Conservation (phyloP, 2,329 filamentous ascomycete species). For the Xylariaceae sp. region DNA sequence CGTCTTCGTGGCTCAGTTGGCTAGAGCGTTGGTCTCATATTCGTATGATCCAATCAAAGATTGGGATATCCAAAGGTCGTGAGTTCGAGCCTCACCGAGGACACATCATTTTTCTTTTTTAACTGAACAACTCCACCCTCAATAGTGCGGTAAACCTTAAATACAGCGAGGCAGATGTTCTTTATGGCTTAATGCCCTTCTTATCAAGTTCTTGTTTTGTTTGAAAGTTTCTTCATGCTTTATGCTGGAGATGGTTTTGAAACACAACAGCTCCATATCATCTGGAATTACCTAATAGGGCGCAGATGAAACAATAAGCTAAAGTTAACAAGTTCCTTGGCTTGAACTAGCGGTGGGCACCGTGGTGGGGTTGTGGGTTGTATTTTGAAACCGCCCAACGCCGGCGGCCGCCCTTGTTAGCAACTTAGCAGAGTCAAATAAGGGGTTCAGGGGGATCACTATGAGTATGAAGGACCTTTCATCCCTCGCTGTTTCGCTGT, state of each 20-base stretch:
- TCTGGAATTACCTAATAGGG: no score
- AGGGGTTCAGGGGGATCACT: not conserved
- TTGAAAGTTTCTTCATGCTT: not conserved
- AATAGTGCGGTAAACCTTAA: no score
- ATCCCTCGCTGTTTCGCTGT: no score
- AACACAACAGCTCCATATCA: no score
- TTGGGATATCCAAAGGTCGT: constrained; percentile 40
- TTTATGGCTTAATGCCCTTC: no score
- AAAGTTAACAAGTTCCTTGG: not conserved
- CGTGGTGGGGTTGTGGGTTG: not conserved
- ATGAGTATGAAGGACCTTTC: no score
- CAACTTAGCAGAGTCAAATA: not conserved
- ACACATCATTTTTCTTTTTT: constrained; percentile 26
- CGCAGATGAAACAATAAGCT: not conserved
- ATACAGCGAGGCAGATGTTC: no score
- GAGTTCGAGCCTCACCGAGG: constrained; percentile 46
- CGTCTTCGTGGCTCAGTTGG: constrained; percentile 39
- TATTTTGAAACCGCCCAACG: not conserved
- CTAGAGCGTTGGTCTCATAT: constrained; percentile 40
- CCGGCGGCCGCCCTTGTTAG: no score
- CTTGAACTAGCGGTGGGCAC: not conserved
- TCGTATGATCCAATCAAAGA: constrained; percentile 15
- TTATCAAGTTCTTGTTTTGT: no score
- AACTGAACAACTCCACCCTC: not conserved
- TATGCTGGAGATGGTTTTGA: not conserved